These are phyloP conservation scores for Clarkia xantiana DNA, from an alignment of 345 rosid species.

Conservation along the genomic window DNA sequence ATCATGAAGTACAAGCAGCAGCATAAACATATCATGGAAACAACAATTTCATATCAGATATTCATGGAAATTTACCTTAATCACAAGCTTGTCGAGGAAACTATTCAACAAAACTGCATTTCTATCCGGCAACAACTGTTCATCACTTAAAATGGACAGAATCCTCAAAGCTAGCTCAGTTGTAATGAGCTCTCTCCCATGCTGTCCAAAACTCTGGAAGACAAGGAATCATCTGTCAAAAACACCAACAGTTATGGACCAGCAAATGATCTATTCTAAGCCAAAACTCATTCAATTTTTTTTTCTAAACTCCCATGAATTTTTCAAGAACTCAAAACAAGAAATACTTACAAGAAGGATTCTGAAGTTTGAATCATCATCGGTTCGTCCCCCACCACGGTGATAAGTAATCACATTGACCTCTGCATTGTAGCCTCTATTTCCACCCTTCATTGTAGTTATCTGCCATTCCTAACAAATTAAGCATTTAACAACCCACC, in stretches of 20 bases:
- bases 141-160: slow-evolving; percentile 73
- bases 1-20: slow-evolving; percentile 1
- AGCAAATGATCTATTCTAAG: slow-evolving; percentile 13
- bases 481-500: neutral
- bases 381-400: slow-evolving; percentile 23
- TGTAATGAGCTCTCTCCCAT: slow-evolving; percentile 91
- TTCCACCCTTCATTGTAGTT: slow-evolving; percentile 41
- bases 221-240: slow-evolving; percentile 96
- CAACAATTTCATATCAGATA: neutral
- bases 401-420: slow-evolving; percentile 54
- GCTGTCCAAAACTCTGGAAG: slow-evolving; percentile 99
- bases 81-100: slow-evolving; percentile 49
- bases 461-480: slow-evolving; percentile 19
- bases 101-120: slow-evolving; percentile 27
- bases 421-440: slow-evolving; percentile 64
- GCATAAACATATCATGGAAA: neutral
- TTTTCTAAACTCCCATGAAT: neutral
- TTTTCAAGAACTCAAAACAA: neutral
- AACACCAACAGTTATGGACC: slow-evolving; percentile 56
- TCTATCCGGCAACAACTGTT: slow-evolving; percentile 48
- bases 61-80: slow-evolving; percentile 37
- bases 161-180: slow-evolving; percentile 74
- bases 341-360: slow-evolving; percentile 69
- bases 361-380: slow-evolving; percentile 61
- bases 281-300: too few species aligned